Evolutionary conservation across 2,329 filamentous ascomycete species (phyloP).

Genomic region (Xylaria sp.): DNA sequence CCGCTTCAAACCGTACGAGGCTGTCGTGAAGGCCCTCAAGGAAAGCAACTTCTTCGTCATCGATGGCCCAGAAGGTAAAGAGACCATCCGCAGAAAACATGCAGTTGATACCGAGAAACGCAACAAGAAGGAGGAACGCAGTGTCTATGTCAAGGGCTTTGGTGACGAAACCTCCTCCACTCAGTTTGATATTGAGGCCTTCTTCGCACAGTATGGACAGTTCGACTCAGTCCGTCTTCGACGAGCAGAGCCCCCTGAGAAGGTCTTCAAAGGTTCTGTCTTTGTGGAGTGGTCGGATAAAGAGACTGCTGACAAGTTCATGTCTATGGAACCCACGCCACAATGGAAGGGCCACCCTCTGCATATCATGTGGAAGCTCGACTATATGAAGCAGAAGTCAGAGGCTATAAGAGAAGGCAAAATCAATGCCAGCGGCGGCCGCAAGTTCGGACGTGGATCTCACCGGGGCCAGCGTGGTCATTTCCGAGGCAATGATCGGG

Average conservation of each 20-base stretch:
- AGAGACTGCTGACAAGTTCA: conserved; percentile 82
- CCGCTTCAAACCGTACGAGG: conserved; percentile 87
- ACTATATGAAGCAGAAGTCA: conserved; percentile 83
- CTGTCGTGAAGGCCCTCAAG: conserved; percentile 84
- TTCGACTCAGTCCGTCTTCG: conserved; percentile 88
- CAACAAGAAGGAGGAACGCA: conserved; percentile 75
- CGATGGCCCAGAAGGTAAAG: conserved; percentile 76
- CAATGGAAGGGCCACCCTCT: conserved; percentile 85
- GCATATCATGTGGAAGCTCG: conserved; percentile 86
- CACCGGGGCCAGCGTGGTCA: conserved; percentile 52
- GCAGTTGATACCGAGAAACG: conserved; percentile 71
- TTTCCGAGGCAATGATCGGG: conserved; percentile 53
- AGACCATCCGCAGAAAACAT: conserved; percentile 80
- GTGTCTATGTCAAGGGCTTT: conserved; percentile 94
- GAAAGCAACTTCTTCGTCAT: conserved; percentile 79
- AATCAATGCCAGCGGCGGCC: conserved; percentile 65
- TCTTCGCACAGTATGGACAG: conserved; percentile 84
- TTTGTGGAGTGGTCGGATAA: conserved; percentile 91
- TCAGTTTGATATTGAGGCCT: conserved; percentile 93
- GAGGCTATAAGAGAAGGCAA: conserved; percentile 77
- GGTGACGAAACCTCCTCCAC: conserved; percentile 84
- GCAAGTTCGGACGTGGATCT: conserved; percentile 48
- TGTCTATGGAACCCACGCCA: conserved; percentile 82
- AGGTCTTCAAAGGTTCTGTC: conserved; percentile 93
- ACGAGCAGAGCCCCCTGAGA: conserved; percentile 67